A percentile compares a stretch with the other conserved stretches of the same genome.
Conservation (phyloP, 345 rosid species). For the Capsella bursapastoris region DNA sequence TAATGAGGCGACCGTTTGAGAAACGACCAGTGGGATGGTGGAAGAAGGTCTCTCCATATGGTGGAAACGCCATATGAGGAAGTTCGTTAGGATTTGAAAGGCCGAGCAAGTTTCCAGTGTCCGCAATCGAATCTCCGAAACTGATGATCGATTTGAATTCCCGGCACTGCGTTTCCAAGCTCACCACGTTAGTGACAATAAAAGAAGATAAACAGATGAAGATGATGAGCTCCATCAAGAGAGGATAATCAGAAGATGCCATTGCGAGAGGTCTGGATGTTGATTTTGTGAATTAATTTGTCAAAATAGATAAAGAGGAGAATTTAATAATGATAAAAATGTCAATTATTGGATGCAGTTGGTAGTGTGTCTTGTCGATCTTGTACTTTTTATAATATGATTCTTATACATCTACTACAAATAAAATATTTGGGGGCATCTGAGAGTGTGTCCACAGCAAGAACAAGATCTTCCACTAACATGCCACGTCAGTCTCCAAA, state of each 20-base stretch:
- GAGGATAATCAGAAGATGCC: background rate
- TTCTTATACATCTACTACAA: too few species aligned
- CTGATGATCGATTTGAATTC: slow-evolving; percentile 49
- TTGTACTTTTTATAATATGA: too few species aligned
- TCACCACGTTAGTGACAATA: background rate
- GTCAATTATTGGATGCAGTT: too few species aligned
- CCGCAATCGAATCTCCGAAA: slow-evolving; percentile 63
- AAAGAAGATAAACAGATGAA: background rate
- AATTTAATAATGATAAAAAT: too few species aligned
- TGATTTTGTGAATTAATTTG: too few species aligned
- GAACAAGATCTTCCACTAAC: too few species aligned
- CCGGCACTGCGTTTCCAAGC: slow-evolving; percentile 10
- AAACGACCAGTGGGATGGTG: slow-evolving; percentile 52
- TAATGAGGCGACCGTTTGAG: slow-evolving; percentile 56
- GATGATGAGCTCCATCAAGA: background rate
- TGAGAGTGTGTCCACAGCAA: too few species aligned
- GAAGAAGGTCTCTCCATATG: slow-evolving; percentile 57
- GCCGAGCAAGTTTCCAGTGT: slow-evolving; percentile 51
- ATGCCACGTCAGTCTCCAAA: too few species aligned
- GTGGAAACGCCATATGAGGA: slow-evolving; percentile 43
- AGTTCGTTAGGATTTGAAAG: slow-evolving; percentile 24
- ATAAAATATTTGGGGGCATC: too few species aligned
- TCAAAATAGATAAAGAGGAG: too few species aligned
- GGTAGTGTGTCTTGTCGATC: too few species aligned
- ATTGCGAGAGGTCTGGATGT: background rate